Base-by-base conservation (phyloP, 2,329 filamentous ascomycete species). In the Exophiala spinifera region DNA sequence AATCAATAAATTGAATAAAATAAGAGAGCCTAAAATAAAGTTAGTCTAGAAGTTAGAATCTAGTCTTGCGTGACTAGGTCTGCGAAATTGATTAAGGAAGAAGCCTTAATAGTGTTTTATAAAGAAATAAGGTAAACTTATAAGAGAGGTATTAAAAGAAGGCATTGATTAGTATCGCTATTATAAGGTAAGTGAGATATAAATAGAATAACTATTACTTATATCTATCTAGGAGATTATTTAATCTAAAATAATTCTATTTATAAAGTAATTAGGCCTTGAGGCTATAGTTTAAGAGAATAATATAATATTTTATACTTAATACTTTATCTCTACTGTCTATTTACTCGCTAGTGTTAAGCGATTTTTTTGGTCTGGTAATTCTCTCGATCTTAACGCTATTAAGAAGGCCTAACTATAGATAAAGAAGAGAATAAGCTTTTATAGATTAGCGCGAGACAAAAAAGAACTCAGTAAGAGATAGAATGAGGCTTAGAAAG, bases 121-220 rank as follows among this genome's bases (percentile, higher is more conserved):
- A 17, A 39, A 51, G 23, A 54, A 46, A 34, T 57, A 20, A 23
- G 57, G 55, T 15, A 60, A 64, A 44, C 47, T 63, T 17, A 28
- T 51, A n/a, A 7, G 46, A 11, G n/a, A 47, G 23, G 47, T 37
- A 25, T 4, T 8, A 8, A 51, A 47, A 46, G 54, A 56, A 19
- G 48, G 52, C 6, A 65, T 65, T 51, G 56, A 65, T 33, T 61
- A 45, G 55, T 64, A 60, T 53, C 33, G 55, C 28, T 62, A 64
- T 57, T 34, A 59, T 23, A 55, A 58, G 40, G 25, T 36, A 36
- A 23, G 25, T 36, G n/a, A 34, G 21, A 37, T 34, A 17, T 25
- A 28, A n/a, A 47, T 20, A 5, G 33, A 20, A 17, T 28, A 23
- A 49, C 40, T 40, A 47, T 25, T 25, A 8, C 23, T 25, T 8